Percentiles rank a stretch among this genome's conserved stretches.
phyloP scores from a whole-genome alignment of 2,329 filamentous ascomycete genomes.

The Ceratocystis destructans region DNA sequence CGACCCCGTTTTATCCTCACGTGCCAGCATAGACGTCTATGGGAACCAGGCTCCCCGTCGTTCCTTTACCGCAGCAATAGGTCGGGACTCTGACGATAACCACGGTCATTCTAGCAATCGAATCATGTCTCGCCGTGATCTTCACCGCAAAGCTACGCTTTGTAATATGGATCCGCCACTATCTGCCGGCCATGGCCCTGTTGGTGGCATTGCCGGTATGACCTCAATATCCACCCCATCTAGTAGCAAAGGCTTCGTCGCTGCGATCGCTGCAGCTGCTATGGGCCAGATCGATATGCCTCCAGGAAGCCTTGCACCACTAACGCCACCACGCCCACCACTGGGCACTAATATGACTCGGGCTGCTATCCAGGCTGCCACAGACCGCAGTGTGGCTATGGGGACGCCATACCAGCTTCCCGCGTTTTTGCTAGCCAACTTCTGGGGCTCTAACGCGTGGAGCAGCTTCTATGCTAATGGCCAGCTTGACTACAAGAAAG shows the following conservation, averaged over 20 bases:
- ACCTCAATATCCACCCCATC: conserved; percentile 42
- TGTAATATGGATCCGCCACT: conserved; percentile 30
- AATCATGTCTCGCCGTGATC: conserved; percentile 84
- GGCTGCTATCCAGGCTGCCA: conserved; percentile 66
- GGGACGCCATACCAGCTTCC: conserved; percentile 56
- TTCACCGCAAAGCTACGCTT: conserved; percentile 66
- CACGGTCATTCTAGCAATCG: conserved; percentile 26
- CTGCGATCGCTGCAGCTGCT: neutral
- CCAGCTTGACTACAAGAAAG: conserved; percentile 19
- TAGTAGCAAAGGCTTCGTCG: neutral
- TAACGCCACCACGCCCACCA: conserved; percentile 70
- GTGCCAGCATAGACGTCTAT: conserved; percentile 60
- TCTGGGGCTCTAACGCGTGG: conserved; percentile 87
- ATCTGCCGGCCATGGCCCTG: conserved; percentile 29
- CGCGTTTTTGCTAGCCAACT: conserved; percentile 76
- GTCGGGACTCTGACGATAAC: conserved; percentile 20
- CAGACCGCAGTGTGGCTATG: conserved; percentile 54
- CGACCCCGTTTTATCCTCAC: conserved; percentile 32
- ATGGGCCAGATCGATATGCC: conserved; percentile 32
- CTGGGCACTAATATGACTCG: conserved; percentile 76
- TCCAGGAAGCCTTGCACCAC: conserved; percentile 58
- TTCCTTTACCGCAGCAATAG: conserved; percentile 39
- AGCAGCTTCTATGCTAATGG: conserved; percentile 26
- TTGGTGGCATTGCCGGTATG: conserved; percentile 63
- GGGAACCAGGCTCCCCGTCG: conserved; percentile 34